Evolutionary conservation across 441 rosid species (phyloP).

Genomic region (Pelargonium citronellum): DNA sequence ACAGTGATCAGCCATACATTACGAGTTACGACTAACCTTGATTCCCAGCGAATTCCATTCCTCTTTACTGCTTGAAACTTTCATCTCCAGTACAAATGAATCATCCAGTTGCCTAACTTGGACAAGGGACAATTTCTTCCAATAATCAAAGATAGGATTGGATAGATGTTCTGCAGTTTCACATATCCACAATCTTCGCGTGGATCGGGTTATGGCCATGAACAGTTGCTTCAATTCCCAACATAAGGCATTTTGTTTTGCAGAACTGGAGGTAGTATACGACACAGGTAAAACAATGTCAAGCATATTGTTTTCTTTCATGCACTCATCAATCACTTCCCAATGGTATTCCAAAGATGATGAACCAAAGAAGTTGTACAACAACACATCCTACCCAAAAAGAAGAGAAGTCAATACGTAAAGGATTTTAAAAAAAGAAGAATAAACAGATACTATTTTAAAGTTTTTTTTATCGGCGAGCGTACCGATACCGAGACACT

Average conservation of each 20-base stretch:
- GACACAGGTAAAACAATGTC: slow-evolving; percentile 17
- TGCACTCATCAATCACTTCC: slow-evolving; percentile 42
- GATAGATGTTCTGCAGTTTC: slow-evolving; percentile 33
- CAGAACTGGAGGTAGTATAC: slow-evolving; percentile 28
- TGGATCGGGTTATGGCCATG: slow-evolving; percentile 50
- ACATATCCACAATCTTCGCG: slow-evolving; percentile 48
- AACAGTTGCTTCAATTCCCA: slow-evolving; percentile 55
- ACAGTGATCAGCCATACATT: not conserved
- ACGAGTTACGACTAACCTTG: slow-evolving; percentile 30
- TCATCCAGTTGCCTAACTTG: slow-evolving; percentile 37
- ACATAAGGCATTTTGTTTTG: slow-evolving; percentile 37
- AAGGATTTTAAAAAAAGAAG: too few relatives aligned
- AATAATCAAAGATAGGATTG: slow-evolving; percentile 39
- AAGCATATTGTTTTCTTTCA: slow-evolving; percentile 35
- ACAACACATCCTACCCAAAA: slow-evolving; percentile 40
- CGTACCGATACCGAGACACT: too few relatives aligned
- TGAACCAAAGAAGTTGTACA: slow-evolving; percentile 46
- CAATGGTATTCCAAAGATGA: slow-evolving; percentile 40
- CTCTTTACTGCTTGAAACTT: slow-evolving; percentile 42
- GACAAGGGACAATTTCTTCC: slow-evolving; percentile 41
- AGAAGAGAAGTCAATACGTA: not conserved
- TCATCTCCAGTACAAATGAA: slow-evolving; percentile 37
- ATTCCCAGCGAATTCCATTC: slow-evolving; percentile 45
- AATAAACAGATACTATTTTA: not conserved
- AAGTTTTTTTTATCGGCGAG: too few relatives aligned